A percentile compares a stretch with the other conserved stretches of the same genome.
Conservation (phyloP, 2,329 filamentous ascomycete species). For the Sclerotinia glacialis region DNA sequence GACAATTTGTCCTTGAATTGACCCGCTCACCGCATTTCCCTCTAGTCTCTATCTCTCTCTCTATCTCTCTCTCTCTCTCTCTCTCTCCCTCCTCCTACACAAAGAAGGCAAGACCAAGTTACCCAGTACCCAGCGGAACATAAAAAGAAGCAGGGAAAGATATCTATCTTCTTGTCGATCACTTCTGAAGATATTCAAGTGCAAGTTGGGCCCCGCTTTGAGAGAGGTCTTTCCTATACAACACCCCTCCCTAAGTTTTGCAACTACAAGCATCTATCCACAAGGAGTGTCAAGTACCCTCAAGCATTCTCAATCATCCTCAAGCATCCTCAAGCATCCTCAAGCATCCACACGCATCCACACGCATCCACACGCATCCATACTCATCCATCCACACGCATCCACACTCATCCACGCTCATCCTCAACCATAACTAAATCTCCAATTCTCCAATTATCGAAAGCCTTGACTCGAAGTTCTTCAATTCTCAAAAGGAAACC, state of each 20-base stretch:
- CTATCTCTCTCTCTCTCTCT: no score
- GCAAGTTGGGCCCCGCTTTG: conserved; percentile 24
- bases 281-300: no score
- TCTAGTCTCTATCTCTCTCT: conserved; percentile 22
- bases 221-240: conserved; percentile 21
- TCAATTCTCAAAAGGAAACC: conserved; percentile 15
- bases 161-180: conserved; percentile 33
- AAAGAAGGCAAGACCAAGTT: conserved; percentile 18
- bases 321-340: no score
- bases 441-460: conserved; percentile 20
- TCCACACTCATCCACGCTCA: no score
- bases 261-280: neutral
- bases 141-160: conserved; percentile 23
- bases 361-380: no score
- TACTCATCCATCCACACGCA: no score
- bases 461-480: conserved; percentile 19
- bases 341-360: no score
- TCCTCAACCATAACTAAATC: no score
- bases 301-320: no score
- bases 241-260: conserved; percentile 1
- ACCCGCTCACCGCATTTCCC: conserved; percentile 19
- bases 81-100: no score
- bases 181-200: conserved; percentile 30
- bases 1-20: conserved; percentile 3
- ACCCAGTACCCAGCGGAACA: conserved; percentile 22